phyloP scores from a whole-genome alignment of 2,329 filamentous ascomycete species.

The Trichoderma harzianum region DNA sequence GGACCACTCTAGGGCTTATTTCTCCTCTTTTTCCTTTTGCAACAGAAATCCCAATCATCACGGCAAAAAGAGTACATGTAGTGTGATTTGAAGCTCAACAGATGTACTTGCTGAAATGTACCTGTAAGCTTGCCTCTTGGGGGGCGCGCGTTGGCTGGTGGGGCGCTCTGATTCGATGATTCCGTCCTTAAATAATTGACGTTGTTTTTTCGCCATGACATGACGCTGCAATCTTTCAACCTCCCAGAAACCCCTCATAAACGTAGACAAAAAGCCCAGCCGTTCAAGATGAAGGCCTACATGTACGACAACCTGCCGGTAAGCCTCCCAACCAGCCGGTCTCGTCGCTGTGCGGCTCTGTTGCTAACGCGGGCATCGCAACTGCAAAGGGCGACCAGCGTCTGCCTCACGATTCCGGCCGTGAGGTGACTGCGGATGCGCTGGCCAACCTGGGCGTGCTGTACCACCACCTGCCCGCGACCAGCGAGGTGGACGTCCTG shows the following conservation, averaged over 20 bases:
- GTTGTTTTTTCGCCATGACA: not conserved
- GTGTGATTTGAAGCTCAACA: not conserved
- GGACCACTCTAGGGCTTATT: not conserved
- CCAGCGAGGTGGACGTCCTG: slow-evolving; percentile 68
- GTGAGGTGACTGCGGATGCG: slow-evolving; percentile 59
- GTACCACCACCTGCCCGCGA: slow-evolving; percentile 65
- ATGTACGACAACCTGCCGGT: slow-evolving; percentile 55
- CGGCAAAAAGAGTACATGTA: not conserved
- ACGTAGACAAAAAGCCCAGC: not conserved
- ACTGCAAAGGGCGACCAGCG: slow-evolving; percentile 80
- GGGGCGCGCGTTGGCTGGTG: not conserved
- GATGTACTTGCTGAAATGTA: not conserved
- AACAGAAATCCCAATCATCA: not conserved
- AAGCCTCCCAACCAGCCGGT: slow-evolving; percentile 27
- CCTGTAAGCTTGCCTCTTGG: not conserved
- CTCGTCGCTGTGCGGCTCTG: not conserved
- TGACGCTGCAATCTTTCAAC: not conserved
- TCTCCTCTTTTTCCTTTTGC: not conserved
- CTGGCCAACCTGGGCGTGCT: slow-evolving; percentile 75
- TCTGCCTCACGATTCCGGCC: slow-evolving; percentile 81
- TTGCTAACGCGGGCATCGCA: slow-evolving; percentile 5
- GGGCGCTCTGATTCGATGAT: not conserved
- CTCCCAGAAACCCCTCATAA: slow-evolving; percentile 4
- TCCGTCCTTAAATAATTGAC: not conserved
- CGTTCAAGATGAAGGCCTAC: slow-evolving; percentile 51